These are phyloP conservation scores for Phaffia rhodozyma DNA, from an alignment of 1,284 basidiomycete species.

Conservation along the genomic window DNA sequence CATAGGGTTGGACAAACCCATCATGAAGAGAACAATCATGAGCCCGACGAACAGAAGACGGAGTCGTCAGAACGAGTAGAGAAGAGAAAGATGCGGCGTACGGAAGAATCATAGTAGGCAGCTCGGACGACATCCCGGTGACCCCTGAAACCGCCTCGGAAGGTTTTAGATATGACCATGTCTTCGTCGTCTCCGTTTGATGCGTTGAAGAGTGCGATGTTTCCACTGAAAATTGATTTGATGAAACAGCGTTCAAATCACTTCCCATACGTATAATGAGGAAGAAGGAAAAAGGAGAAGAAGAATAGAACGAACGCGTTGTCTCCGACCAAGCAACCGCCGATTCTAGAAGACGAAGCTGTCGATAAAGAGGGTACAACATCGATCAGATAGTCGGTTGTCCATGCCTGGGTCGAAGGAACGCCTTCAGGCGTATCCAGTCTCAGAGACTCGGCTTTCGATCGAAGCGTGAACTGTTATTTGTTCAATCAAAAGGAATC, in stretches of 20 bases:
- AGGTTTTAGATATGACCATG: not conserved
- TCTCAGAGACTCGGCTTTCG: conserved; percentile 1
- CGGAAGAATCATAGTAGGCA: conserved; percentile 30
- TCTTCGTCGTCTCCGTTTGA: not conserved
- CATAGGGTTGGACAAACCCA: not conserved
- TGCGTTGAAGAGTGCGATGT: conserved; percentile 9
- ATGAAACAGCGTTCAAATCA: not conserved
- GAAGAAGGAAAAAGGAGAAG: not conserved
- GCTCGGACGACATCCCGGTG: conserved; percentile 36
- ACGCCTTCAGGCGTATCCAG: not conserved
- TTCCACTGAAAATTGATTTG: conserved; percentile 2
- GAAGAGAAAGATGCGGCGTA: conserved; percentile 8
- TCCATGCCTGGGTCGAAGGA: conserved; percentile 1
- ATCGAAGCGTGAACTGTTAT: conserved; percentile 10
- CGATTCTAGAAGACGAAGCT: not conserved
- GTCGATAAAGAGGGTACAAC: conserved; percentile 27
- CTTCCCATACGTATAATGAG: not conserved
- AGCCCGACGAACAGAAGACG: not conserved
- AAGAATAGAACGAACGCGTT: conserved; percentile 2
- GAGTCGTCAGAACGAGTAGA: not conserved
- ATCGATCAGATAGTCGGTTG: conserved; percentile 32
- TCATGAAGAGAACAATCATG: not conserved
- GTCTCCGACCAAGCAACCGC: conserved; percentile 6
- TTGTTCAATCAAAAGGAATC: not conserved
- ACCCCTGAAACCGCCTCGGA: conserved; percentile 20